Base-by-base conservation (phyloP, 2,329 filamentous ascomycete genomes). In the Onygena corvina region DNA sequence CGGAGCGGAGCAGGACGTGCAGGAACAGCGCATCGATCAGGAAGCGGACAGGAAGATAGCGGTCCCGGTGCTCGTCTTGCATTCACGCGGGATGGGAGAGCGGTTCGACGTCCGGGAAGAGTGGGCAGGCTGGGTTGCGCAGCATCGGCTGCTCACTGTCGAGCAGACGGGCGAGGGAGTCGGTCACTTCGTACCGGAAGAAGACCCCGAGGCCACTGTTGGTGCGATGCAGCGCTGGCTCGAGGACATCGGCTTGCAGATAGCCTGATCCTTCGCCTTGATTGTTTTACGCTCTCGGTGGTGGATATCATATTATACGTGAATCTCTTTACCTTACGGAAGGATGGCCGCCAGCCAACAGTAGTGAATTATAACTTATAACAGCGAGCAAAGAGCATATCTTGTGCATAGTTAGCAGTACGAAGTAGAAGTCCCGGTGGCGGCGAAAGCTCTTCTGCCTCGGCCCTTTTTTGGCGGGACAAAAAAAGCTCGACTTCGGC, bases 41-140 rank as follows among this genome's bases (percentile, higher is more conserved):
- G 59, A 61, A 44, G 59, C 56, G 1, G 71, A 69, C 2, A 61
- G 63, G 53, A 74, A 71, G 57, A 60, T 76, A 2, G 57, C 60
- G 20, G 57, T 67, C 18, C 67, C 68, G 14, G 59, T 64, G 11
- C 53, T 75, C 53, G 65, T 73, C 8, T 57, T 74, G 51, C 75
- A 71, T 54, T 69, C 66, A 5, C 58, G 62, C 31, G 61, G 58
- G 11, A 68, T 75, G 18, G 73, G 71, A 3, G 64, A 62, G 50
- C 65, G 70, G 52, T 63, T 62, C 49, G 64, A 74, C 59, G 63
- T 74, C 3, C 58, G 57, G 14, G 58, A 53, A 11, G 61, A 68
- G 2, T 76, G 73, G 74, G 61, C 56, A 49, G 60, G 65, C 4
- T 76, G 71, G 71, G 62, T 73, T 30, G 60, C 60, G 6, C 60